phyloP scores from a whole-genome alignment of 1,284 basidiomycete genomes.

The Trametes pubescens region DNA sequence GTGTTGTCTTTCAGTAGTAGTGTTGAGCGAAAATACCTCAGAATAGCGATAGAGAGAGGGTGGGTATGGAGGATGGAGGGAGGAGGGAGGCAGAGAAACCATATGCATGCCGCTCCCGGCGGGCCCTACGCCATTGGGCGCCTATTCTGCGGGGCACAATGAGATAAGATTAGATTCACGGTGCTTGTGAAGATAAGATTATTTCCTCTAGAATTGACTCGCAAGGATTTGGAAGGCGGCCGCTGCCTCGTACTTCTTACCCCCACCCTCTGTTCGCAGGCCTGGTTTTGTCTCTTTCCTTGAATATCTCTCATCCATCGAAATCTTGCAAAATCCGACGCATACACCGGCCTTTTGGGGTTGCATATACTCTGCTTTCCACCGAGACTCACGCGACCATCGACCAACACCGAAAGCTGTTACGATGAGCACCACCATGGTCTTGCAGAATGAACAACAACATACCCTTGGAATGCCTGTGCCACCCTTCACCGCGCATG shows the following conservation, averaged over 20 bases:
- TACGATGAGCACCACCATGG: constrained; percentile 34
- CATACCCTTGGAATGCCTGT: constrained; percentile 60
- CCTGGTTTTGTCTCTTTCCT: neutral
- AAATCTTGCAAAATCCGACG: neutral
- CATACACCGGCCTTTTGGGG: neutral
- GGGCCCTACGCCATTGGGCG: neutral
- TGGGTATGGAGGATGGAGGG: neutral
- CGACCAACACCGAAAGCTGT: neutral
- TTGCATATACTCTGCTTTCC: too few species aligned
- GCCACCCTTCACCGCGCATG: constrained; percentile 82
- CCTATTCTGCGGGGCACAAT: too few species aligned
- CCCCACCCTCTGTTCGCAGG: constrained; percentile 1
- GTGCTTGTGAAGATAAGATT: too few species aligned
- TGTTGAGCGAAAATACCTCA: neutral
- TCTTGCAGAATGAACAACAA: constrained; percentile 24
- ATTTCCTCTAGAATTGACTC: too few species aligned
- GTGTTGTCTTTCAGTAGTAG: neutral
- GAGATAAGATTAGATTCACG: too few species aligned
- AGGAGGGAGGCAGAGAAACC: neutral
- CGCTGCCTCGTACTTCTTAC: neutral
- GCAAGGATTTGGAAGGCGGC: neutral
- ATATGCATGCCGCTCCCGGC: neutral
- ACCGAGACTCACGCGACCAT: neutral
- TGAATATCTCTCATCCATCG: neutral
- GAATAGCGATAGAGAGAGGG: neutral